phyloP scores from a whole-genome alignment of 768 basidiomycete genomes.

The Termitomyces sp. region DNA sequence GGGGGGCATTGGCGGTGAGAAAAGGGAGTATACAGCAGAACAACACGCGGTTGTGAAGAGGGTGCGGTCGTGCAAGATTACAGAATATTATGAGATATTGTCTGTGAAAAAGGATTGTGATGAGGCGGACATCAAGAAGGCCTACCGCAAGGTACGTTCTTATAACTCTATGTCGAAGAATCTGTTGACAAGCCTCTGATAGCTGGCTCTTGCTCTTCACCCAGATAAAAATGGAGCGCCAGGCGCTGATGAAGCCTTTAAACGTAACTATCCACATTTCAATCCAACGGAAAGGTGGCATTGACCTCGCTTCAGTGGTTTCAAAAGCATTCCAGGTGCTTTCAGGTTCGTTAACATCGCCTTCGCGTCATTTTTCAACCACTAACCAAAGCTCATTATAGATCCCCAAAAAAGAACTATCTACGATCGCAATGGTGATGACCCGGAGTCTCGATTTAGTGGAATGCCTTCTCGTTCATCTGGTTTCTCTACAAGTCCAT shows the following conservation, averaged over 20 bases:
- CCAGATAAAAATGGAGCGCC: conserved; percentile 96
- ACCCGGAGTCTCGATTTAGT: conserved; percentile 79
- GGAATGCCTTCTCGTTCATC: conserved; percentile 58
- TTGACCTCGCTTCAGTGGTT: conserved; percentile 58
- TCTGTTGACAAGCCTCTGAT: neutral
- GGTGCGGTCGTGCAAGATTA: conserved; percentile 78
- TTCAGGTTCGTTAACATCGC: conserved; percentile 44
- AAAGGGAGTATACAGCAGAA: conserved; percentile 84
- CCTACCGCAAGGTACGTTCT: conserved; percentile 84
- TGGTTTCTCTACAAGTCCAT: conserved; percentile 45
- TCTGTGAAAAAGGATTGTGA: conserved; percentile 74
- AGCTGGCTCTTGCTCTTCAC: conserved; percentile 87
- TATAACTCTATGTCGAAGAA: neutral
- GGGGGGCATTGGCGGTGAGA: conserved; percentile 61
- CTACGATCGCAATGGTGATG: conserved; percentile 79
- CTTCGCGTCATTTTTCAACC: neutral
- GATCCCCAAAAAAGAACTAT: conserved; percentile 88
- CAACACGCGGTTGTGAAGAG: conserved; percentile 80
- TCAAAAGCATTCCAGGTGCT: conserved; percentile 96
- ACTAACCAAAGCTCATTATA: conserved; percentile 16
- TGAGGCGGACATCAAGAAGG: conserved; percentile 85
- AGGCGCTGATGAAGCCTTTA: conserved; percentile 98
- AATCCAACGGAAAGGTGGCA: neutral
- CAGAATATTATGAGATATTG: conserved; percentile 92
- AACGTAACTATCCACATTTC: conserved; percentile 51